A percentile compares a stretch with the other conserved stretches of the same genome.
Evolutionary conservation across 345 rosid species (phyloP).

Genomic region (Balakata baccata): DNA sequence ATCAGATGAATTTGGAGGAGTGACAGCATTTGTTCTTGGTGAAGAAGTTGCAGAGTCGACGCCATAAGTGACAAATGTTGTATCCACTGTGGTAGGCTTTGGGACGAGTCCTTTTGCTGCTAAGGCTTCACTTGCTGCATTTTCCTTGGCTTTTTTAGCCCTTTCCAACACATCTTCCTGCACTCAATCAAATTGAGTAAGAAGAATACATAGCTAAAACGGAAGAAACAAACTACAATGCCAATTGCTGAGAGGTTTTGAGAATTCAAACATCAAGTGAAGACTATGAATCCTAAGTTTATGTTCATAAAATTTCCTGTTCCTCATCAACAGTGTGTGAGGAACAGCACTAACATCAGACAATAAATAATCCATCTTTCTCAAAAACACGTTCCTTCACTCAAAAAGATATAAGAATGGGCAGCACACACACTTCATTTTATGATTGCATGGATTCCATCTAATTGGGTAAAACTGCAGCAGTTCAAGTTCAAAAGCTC

Average conservation of each 20-base stretch:
- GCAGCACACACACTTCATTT: neutral
- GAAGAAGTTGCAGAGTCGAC: conserved; percentile 21
- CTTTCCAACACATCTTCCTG: conserved; percentile 83
- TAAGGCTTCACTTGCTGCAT: conserved; percentile 69
- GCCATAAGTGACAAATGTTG: conserved; percentile 18
- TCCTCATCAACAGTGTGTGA: neutral
- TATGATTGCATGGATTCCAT: neutral
- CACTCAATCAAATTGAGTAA: conserved; percentile 11
- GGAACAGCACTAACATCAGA: neutral
- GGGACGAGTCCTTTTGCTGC: conserved; percentile 51
- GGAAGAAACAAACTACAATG: neutral
- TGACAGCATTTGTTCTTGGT: neutral
- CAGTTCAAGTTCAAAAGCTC: neutral
- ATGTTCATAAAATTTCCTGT: neutral
- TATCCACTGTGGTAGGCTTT: conserved; percentile 24
- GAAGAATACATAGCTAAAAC: neutral
- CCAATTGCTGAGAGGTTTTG: neutral
- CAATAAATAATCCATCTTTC: neutral
- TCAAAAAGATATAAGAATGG: neutral
- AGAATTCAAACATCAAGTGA: neutral
- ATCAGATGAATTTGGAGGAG: conserved; percentile 13
- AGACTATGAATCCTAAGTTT: neutral
- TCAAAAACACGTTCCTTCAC: neutral
- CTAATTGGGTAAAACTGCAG: neutral
- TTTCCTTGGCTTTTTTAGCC: conserved; percentile 75